Evolutionary conservation across 2,329 filamentous ascomycete species (phyloP).

Genomic region (Botrytis galanthina): DNA sequence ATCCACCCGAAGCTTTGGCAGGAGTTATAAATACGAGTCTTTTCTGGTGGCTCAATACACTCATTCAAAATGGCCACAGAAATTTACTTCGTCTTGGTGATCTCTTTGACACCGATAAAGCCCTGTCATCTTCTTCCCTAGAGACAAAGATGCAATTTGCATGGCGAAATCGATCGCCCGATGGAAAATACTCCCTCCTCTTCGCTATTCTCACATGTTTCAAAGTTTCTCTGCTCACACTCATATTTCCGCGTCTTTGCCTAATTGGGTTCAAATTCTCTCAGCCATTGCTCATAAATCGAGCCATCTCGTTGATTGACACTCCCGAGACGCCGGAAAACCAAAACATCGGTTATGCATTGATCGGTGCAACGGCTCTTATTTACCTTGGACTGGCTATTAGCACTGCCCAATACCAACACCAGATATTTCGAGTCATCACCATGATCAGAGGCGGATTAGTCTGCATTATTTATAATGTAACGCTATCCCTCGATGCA

Average conservation of each 20-base stretch:
- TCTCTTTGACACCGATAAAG: slow-evolving; percentile 28
- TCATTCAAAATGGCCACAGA: slow-evolving; percentile 36
- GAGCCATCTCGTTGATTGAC: slow-evolving; percentile 16
- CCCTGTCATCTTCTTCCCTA: slow-evolving; percentile 10
- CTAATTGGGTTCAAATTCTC: slow-evolving; percentile 24
- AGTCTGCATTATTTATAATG: slow-evolving; percentile 32
- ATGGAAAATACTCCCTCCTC: slow-evolving; percentile 1
- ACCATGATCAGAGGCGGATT: slow-evolving; percentile 32
- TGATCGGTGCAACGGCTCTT: slow-evolving; percentile 22
- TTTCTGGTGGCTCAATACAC: slow-evolving; percentile 40
- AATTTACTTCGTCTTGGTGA: slow-evolving; percentile 34
- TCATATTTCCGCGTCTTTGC: slow-evolving; percentile 25
- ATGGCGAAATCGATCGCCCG: not conserved
- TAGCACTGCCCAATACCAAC: slow-evolving; percentile 25
- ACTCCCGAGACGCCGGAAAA: not conserved
- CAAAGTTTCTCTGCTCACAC: slow-evolving; percentile 19
- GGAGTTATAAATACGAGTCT: slow-evolving; percentile 37
- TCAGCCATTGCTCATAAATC: slow-evolving; percentile 23
- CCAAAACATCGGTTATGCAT: slow-evolving; percentile 19
- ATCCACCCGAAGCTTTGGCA: slow-evolving; percentile 33
- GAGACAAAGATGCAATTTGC: not conserved
- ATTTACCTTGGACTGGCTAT: slow-evolving; percentile 25
- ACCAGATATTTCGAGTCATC: slow-evolving; percentile 28
- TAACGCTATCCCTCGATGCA: slow-evolving; percentile 31
- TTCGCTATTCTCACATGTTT: not conserved